Evolutionary conservation across 768 basidiomycete species (phyloP).

Genomic region (Gyrodon lividus): DNA sequence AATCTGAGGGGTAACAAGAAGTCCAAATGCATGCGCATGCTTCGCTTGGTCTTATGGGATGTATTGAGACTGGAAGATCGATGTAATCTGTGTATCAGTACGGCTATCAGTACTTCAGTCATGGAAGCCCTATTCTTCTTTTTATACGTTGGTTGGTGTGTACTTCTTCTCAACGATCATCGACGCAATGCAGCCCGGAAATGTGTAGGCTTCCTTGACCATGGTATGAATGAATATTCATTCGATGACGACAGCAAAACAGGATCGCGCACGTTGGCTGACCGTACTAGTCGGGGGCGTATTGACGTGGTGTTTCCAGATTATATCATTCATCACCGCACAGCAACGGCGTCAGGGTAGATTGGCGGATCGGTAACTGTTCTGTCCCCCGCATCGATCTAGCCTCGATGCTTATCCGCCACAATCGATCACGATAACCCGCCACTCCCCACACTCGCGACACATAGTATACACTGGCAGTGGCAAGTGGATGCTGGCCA

Average conservation of each 20-base stretch:
- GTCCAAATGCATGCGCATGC: too few relatives aligned
- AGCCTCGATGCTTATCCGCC: too few relatives aligned
- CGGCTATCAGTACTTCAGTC: neutral
- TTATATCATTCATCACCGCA: too few relatives aligned
- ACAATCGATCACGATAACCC: neutral
- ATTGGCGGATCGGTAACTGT: neutral
- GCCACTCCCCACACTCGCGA: too few relatives aligned
- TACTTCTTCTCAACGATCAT: neutral
- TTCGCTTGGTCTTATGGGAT: too few relatives aligned
- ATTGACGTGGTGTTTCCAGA: too few relatives aligned
- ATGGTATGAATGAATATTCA: too few relatives aligned
- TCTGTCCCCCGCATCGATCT: neutral
- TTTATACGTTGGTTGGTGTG: neutral
- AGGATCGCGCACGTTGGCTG: too few relatives aligned
- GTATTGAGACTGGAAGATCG: too few relatives aligned
- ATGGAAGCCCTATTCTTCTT: neutral
- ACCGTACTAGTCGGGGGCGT: too few relatives aligned
- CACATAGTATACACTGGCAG: neutral
- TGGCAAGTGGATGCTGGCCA: neutral
- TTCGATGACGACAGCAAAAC: too few relatives aligned
- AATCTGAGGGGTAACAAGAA: too few relatives aligned
- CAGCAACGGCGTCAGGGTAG: neutral
- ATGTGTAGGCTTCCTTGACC: neutral
- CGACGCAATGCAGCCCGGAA: neutral
- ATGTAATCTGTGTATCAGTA: neutral